Evolutionary conservation across 2,329 filamentous ascomycete genomes (phyloP), one percentile per base, ranked within the genome.

Genomic region (Penicillium oxalicum): DNA sequence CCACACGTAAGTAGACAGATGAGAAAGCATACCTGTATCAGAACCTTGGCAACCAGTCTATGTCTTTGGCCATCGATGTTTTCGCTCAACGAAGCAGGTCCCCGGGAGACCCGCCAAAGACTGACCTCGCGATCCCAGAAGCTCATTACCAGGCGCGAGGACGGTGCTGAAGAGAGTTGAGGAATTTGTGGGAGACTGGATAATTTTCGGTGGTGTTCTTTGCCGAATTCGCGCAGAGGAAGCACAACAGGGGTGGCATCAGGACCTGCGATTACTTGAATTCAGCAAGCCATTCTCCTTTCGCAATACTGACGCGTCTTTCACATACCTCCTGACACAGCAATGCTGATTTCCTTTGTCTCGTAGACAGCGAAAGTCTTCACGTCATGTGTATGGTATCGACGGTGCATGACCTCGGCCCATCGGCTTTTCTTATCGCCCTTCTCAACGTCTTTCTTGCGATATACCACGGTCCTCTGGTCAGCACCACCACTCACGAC

Each of bases 401-500:
- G 80, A 57, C 88, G 80, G 64, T 95, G 89, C 69, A 83, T 87
- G n/a, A 88, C 78, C 68, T 93, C 91, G 50, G 81, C 81, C 93
- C 93, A 98, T 63, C 84, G 81, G 56, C 67, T 69, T 45, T 77
- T 75, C 50, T 77, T 78, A 24, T 80, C 75, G 40, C 78, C 77
- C 49, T 72, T 74, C 49, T 67, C 66, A 46, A 61, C 70, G 41
- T 61, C 68, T 56, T 68, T 71, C 57, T 84, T 82, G 66, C 84
- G 87, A 72, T 94, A 95, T 40, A 91, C 75, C 5, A 90, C 86
- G 2, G 93, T 94, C 54, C 87, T 81, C 57, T 88, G 84, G 66
- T 98, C 93, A 76, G 95, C 93, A 47, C 93, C 91, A 52, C 89
- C 90, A 61, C 90, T 95, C 59, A 95, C 78, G 18, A 98, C 87